Evolutionary conservation across 2,329 filamentous ascomycete genomes (phyloP).

Genomic region (Cladosporium oxysporum): DNA sequence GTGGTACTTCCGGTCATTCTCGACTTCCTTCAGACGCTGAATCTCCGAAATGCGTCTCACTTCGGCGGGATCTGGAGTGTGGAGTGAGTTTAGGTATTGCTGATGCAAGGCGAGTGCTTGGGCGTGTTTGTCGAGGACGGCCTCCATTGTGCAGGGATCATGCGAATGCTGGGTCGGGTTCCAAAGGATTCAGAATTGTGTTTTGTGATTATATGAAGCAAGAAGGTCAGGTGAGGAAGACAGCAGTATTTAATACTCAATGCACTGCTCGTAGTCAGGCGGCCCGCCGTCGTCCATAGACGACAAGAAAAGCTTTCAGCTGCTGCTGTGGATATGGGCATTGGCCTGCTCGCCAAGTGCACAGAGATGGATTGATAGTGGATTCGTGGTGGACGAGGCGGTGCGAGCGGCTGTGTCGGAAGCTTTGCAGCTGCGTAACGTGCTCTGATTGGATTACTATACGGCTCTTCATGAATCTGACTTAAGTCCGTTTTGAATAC

Average conservation of each 20-base stretch:
- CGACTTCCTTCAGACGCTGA: constrained; percentile 30
- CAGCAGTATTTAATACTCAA: neutral
- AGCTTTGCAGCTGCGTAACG: neutral
- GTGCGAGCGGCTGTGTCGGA: constrained; percentile 11
- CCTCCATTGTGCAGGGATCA: neutral
- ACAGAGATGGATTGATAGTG: neutral
- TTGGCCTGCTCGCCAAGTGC: constrained; percentile 1
- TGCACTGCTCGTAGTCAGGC: neutral
- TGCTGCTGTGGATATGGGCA: neutral
- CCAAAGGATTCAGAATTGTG: neutral
- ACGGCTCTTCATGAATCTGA: neutral
- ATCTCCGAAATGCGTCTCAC: constrained; percentile 29
- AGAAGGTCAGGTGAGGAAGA: neutral
- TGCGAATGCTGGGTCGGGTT: neutral
- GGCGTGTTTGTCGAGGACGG: constrained; percentile 6
- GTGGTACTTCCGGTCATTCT: constrained; percentile 30
- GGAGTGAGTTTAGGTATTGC: constrained; percentile 31
- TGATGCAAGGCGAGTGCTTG: constrained; percentile 23
- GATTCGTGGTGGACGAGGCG: constrained; percentile 1
- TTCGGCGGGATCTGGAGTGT: constrained; percentile 25
- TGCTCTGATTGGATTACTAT: constrained; percentile 5
- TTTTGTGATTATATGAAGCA: neutral
- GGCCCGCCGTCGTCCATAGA: neutral
- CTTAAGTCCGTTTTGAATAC: neutral
- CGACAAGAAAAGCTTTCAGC: neutral